Evolutionary conservation across 768 basidiomycete species (phyloP).

Genomic region (Auricularia sp.): DNA sequence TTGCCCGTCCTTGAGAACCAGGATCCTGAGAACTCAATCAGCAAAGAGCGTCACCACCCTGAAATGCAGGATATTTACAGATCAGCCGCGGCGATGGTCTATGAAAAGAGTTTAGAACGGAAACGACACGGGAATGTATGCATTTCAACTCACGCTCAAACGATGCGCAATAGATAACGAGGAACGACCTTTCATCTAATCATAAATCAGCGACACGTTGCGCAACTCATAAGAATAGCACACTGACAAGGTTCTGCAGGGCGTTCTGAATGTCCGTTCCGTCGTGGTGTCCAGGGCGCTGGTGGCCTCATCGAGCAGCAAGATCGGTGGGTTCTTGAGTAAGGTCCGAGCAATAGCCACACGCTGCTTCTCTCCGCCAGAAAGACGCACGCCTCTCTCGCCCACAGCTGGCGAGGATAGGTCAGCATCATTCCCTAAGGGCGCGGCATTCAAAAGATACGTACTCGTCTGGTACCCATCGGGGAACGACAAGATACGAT

Average conservation of each 20-base stretch:
- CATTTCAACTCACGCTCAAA: slow-evolving; percentile 46
- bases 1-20: slow-evolving; percentile 84
- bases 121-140: slow-evolving; percentile 4
- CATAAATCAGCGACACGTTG: slow-evolving; percentile 1
- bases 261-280: slow-evolving; percentile 86
- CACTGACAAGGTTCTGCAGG: slow-evolving; percentile 57
- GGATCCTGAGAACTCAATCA: slow-evolving; percentile 54
- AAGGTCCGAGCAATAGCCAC: slow-evolving; percentile 82
- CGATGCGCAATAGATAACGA: slow-evolving; percentile 75
- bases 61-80: slow-evolving; percentile 22
- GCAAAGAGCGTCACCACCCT: slow-evolving; percentile 32
- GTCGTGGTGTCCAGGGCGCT: slow-evolving; percentile 85
- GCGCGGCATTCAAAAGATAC: slow-evolving; percentile 4
- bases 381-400: slow-evolving; percentile 77
- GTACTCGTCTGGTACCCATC: slow-evolving; percentile 69
- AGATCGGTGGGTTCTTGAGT: slow-evolving; percentile 73
- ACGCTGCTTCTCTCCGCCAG: slow-evolving; percentile 84
- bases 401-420: slow-evolving; percentile 36
- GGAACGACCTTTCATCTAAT: slow-evolving; percentile 45
- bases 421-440: neutral
- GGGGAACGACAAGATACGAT: slow-evolving; percentile 72
- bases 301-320: slow-evolving; percentile 48
- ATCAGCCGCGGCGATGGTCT: slow-evolving; percentile 48
- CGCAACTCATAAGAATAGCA: neutral
- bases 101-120: slow-evolving; percentile 9